Conservation (phyloP, 805 yeast genomes). For the Candida succiphila region DNA sequence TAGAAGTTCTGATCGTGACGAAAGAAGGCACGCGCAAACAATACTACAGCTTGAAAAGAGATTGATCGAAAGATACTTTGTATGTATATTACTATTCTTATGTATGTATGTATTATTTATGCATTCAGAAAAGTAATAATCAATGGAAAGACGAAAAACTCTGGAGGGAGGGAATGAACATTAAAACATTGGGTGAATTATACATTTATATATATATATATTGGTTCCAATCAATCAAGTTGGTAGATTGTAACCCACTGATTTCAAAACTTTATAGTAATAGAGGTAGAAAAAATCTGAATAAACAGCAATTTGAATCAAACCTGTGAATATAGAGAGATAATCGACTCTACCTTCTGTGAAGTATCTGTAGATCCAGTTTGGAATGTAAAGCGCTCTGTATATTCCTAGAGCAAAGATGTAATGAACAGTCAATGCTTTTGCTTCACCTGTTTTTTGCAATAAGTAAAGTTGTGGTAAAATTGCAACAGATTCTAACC, state of each 20-base stretch:
- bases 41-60: conserved; percentile 80
- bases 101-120: neutral
- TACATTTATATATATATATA: conserved; percentile 3
- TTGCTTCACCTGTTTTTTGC: conserved; percentile 83
- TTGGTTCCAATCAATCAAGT: no score
- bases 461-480: conserved; percentile 88
- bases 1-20: conserved; percentile 83
- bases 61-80: conserved; percentile 43
- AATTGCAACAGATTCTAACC: conserved; percentile 91
- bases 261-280: conserved; percentile 72
- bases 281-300: conserved; percentile 95
- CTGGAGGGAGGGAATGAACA: neutral
- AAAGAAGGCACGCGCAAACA: conserved; percentile 87
- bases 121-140: neutral
- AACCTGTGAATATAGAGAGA: conserved; percentile 67
- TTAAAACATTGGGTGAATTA: neutral
- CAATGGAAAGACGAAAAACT: no score
- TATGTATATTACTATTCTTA: no score
- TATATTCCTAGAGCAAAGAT: conserved; percentile 89
- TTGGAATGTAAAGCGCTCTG: conserved; percentile 83
- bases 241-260: conserved; percentile 60
- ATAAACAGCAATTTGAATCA: conserved; percentile 78
- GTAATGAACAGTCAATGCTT: conserved; percentile 81
- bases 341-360: conserved; percentile 57
- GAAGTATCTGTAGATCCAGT: conserved; percentile 85